Percentiles rank a stretch among this genome's conserved stretches.
phyloP scores from a whole-genome alignment of 2,329 filamentous ascomycete species.

The Claviceps pusilla region DNA sequence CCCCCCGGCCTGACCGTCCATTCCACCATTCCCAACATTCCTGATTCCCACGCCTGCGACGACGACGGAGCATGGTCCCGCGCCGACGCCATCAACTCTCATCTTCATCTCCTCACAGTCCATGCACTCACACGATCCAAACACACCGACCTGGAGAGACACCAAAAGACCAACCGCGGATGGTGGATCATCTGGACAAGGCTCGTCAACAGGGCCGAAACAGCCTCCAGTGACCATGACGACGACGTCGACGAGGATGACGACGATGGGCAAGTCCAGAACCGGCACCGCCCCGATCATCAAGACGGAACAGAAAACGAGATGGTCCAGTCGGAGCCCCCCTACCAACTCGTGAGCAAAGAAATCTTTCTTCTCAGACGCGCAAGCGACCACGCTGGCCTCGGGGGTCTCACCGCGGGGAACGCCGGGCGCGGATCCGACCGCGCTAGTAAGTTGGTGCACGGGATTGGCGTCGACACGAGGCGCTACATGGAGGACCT shows the following conservation, averaged over 20 bases:
- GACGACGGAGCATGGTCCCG: constrained; percentile 33
- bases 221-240: background rate
- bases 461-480: constrained; percentile 66
- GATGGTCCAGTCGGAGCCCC: background rate
- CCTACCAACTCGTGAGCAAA: constrained; percentile 23
- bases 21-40: constrained; percentile 3
- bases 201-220: constrained; percentile 25
- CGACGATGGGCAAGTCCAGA: constrained; percentile 4
- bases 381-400: constrained; percentile 38
- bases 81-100: constrained; percentile 48
- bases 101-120: constrained; percentile 47
- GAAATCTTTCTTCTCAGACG: constrained; percentile 48
- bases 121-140: constrained; percentile 28
- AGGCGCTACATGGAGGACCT: constrained; percentile 60
- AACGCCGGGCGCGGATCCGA: constrained; percentile 30
- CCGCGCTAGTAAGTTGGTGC: constrained; percentile 45
- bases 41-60: constrained; percentile 8
- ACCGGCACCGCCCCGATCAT: too few relatives aligned
- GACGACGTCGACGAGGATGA: constrained; percentile 6
- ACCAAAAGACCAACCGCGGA: constrained; percentile 49
- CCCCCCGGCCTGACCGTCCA: constrained; percentile 16
- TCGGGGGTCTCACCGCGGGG: constrained; percentile 23
- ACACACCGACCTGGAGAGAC: constrained; percentile 39
- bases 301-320: background rate
- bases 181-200: constrained; percentile 59